Evolutionary conservation across 495 filamentous ascomycete species (phyloP), one percentile per base, ranked within the genome.

Genomic region (Neurospora sp.): DNA sequence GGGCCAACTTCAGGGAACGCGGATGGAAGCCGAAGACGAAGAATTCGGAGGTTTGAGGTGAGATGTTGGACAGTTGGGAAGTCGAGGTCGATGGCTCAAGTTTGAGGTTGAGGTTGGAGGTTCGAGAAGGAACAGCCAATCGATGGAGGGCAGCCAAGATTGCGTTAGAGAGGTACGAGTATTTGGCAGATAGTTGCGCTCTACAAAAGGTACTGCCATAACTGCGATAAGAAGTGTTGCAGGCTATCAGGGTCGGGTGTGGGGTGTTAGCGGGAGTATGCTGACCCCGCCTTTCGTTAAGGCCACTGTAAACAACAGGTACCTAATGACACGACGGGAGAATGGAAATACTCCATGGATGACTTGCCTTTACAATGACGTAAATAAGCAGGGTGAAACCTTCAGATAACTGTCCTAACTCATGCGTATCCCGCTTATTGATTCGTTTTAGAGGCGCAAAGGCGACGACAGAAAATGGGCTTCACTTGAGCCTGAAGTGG

Each of bases 21-120:
- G 11, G 48, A 59, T 28, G 11, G 21, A 59, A 28, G 21, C 48
- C 21, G 48, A 24, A 28, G 21, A 5, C 10, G 11, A 28, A 28
- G 21, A 28, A 59, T 59, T 15, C 43, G 10, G 11, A 59, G 10
- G 24, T 6, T 5, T 24, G n/a, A 59, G 48, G 24, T 31, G 11
- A 59, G 48, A 59, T 15, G 8, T 54, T 54, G 24, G 21, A 11
- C 48, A 59, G 11, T 59, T 28, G 48, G 5, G 45, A 48, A 37
- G 39, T 69, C 73, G 75, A 76, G 71, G 38, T 69, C 4, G 78
- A 77, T 40, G 71, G 72, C 43, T 76, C 34, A 78, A 73, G 70
- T 75, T 78, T 3, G 79, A 77, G 69, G 40, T 79, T 8, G 45
- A 54, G n/a, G 21, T 28, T 31, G 21, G 48, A 24, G 2, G 15